These are phyloP conservation scores for Pseudomicrostroma phylloplanum DNA, from an alignment of 1,284 basidiomycete species.

Conservation along the genomic window DNA sequence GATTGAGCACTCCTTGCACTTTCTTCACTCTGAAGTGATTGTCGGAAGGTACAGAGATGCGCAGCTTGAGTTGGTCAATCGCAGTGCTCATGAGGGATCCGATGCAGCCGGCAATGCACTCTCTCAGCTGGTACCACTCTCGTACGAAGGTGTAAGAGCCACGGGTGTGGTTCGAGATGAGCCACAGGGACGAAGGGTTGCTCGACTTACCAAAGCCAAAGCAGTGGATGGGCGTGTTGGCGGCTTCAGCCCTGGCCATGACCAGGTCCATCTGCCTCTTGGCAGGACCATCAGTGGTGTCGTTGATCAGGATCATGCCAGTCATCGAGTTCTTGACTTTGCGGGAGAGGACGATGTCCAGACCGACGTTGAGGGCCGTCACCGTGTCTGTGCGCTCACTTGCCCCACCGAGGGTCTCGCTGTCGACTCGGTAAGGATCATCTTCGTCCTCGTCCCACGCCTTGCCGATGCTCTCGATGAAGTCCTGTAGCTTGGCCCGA, in stretches of 20 bases:
- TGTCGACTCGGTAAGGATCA: conserved; percentile 38
- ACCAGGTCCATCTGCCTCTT: conserved; percentile 99
- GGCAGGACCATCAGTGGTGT: conserved; percentile 78
- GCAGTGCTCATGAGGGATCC: conserved; percentile 44
- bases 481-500: conserved; percentile 25
- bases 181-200: conserved; percentile 95
- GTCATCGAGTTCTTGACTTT: conserved; percentile 82
- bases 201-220: conserved; percentile 94
- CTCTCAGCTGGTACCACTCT: conserved; percentile 45
- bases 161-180: conserved; percentile 91
- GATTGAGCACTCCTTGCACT: conserved; percentile 32
- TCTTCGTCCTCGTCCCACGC: conserved; percentile 28
- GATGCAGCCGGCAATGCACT: conserved; percentile 41
- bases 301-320: conserved; percentile 85
- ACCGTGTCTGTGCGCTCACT: conserved; percentile 39
- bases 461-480: conserved; percentile 34
- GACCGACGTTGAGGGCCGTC: conserved; percentile 42
- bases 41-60: conserved; percentile 38
- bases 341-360: conserved; percentile 87
- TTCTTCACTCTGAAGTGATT: conserved; percentile 42
- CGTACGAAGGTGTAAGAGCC: conserved; percentile 74
- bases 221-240: conserved; percentile 89
- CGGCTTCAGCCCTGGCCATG: conserved; percentile 87
- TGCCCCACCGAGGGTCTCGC: conserved; percentile 31
- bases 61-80: conserved; percentile 36